phyloP scores from a whole-genome alignment of 768 basidiomycete species.

The Agrocybe praecox region DNA sequence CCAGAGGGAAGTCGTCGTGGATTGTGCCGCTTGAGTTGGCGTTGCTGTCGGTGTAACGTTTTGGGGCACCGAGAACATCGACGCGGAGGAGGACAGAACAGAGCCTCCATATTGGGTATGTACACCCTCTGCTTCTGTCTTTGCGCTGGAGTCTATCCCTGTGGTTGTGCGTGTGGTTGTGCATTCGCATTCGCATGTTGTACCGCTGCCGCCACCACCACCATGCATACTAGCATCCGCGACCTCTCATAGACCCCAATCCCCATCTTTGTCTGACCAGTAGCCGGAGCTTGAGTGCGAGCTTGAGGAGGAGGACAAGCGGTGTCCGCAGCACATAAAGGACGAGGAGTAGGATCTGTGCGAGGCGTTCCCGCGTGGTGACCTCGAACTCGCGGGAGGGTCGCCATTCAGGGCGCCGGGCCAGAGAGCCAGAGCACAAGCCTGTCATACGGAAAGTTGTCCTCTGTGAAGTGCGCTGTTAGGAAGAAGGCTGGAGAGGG shows the following conservation, averaged over 20 bases:
- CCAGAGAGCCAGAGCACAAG: conserved; percentile 89
- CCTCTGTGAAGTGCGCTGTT: conserved; percentile 88
- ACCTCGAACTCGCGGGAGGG: conserved; percentile 89
- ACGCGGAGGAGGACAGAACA: too few relatives aligned
- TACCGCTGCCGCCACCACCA: conserved; percentile 12
- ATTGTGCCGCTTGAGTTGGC: neutral
- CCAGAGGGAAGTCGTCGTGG: conserved; percentile 30
- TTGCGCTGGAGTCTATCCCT: too few relatives aligned
- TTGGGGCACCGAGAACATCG: neutral
- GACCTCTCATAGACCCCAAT: conserved; percentile 35
- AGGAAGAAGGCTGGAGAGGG: conserved; percentile 76
- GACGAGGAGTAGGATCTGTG: conserved; percentile 11
- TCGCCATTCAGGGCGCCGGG: conserved; percentile 84
- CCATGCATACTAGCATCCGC: conserved; percentile 13
- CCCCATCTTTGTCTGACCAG: conserved; percentile 46
- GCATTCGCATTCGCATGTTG: conserved; percentile 23
- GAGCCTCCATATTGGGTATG: conserved; percentile 1
- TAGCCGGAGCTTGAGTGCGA: too few relatives aligned
- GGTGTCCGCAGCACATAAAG: too few relatives aligned
- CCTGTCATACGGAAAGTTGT: conserved; percentile 91
- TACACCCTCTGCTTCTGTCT: conserved; percentile 4
- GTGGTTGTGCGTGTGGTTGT: too few relatives aligned
- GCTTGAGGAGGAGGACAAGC: too few relatives aligned
- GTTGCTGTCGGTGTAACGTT: neutral
- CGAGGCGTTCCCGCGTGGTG: conserved; percentile 60